Base-by-base conservation (phyloP, 805 yeast species). In the Tetrapisispora nanseiensis region DNA sequence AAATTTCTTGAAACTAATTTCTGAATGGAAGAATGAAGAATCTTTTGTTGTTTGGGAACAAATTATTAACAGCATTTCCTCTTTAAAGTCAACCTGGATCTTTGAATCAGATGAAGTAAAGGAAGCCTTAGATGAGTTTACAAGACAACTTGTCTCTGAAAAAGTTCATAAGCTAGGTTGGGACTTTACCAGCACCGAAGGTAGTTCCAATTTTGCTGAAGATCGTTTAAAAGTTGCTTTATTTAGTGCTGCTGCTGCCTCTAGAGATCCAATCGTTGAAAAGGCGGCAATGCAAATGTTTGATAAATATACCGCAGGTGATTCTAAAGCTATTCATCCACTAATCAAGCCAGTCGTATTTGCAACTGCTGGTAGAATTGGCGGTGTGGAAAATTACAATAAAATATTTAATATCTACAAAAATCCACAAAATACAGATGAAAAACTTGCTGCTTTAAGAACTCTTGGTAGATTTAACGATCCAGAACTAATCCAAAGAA, bases 11-110 rank as follows among this genome's bases (percentile, higher is more conserved):
- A 65, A 69, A 46, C 72, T 82, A 56, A 71, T 81, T 33, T 69
- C 74, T 43, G 67, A 71, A 15, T 79, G 86, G 85, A 70, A 72
- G 33, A 55, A 63, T 16, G 86, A 80, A 62, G 46, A 66, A 18
- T 76, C 77, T 48, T 78, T 73, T 58, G 82, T 79, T 45, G 86
- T 80, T 39, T 80, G 86, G 86, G 74, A 69, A 47, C 74, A 76
- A 52, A 76, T 78, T 33, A 62, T 75, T 42, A 62, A 67, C 29
- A 69, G 75, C 53, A 63, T 79, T 43, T 64, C 66, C 27, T 55
- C 71, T 22, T 54, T 80, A 48, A 72, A 70, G 51, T 61, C 69
- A 16, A 76, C 81, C 15, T 75, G 80, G 70, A 52, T 70, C 21
- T 78, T 76, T 54, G 81, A 78, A 56, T 67, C 70, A 33, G 63